A percentile compares a stretch with the other conserved stretches of the same genome.
Evolutionary conservation across 108 stramenopile genomes (phyloP).

Genomic region (Fragilariopsis cylindrus): DNA sequence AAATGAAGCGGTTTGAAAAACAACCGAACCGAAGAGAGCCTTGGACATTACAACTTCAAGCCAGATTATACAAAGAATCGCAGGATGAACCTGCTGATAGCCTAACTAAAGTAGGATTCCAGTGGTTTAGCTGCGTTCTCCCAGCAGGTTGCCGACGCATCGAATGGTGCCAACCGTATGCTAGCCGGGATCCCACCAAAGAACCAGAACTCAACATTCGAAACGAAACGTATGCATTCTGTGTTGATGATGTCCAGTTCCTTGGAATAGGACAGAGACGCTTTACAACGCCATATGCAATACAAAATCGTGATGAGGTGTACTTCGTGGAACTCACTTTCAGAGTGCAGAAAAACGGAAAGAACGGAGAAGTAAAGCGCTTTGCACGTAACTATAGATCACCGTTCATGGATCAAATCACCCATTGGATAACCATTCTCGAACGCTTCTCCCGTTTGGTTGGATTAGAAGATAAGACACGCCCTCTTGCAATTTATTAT

Average conservation of each 20-base stretch:
- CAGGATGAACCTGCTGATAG: not conserved
- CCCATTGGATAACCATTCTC: not conserved
- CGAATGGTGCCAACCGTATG: not conserved
- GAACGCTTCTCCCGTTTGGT: not conserved
- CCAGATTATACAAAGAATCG: not conserved
- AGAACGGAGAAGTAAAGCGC: not conserved
- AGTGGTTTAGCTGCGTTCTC: not conserved
- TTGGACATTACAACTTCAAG: not conserved
- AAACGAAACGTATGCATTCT: not conserved
- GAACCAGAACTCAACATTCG: not conserved
- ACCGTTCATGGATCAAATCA: not conserved
- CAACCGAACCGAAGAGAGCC: not conserved
- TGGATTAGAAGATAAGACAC: not conserved
- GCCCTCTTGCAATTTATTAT: not conserved
- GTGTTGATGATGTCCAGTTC: constrained; percentile 2
- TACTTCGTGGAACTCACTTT: too few relatives aligned
- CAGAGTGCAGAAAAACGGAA: not conserved
- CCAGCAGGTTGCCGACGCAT: not conserved
- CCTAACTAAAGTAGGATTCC: not conserved
- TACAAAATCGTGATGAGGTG: too few relatives aligned
- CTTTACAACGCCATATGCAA: too few relatives aligned
- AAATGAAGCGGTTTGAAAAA: not conserved
- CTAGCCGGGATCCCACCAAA: not conserved
- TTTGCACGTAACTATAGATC: not conserved
- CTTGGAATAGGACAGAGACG: too few relatives aligned